Conservation (phyloP, 768 basidiomycete species). For the Leccinum longicurvipes region DNA sequence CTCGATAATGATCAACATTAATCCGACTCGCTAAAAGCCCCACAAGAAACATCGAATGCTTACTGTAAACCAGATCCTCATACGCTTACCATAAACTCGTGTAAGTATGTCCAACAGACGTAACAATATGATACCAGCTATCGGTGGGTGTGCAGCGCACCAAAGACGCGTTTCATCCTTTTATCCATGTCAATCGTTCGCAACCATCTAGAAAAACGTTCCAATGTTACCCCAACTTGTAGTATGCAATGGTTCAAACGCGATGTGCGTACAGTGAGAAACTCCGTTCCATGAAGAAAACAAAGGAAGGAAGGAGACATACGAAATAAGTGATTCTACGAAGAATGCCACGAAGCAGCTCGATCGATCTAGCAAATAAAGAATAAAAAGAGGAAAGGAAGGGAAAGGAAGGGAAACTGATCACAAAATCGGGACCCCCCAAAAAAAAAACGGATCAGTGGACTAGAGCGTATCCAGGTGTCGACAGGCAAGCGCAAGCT, state of each 20-base stretch:
- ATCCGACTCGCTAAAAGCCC: too few species aligned
- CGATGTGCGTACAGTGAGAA: neutral
- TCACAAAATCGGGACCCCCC: too few species aligned
- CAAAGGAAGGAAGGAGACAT: neutral
- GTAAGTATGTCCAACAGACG: too few species aligned
- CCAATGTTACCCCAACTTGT: neutral
- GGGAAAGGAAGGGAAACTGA: neutral
- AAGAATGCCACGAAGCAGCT: neutral
- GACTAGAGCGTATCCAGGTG: slow-evolving; percentile 7
- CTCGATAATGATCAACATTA: too few species aligned
- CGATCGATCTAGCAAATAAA: neutral
- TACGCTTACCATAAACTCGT: too few species aligned
- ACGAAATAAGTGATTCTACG: neutral
- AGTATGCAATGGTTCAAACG: neutral
- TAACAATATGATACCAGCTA: too few species aligned
- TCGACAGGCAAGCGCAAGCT: slow-evolving; percentile 21
- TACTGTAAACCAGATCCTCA: too few species aligned
- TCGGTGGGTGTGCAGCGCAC: too few species aligned
- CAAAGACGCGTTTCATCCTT: too few species aligned
- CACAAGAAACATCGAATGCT: too few species aligned
- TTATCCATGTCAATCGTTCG: neutral
- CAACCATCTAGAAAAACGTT: neutral
- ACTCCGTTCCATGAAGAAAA: neutral
- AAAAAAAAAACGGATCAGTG: neutral
- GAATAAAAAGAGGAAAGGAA: neutral